Evolutionary conservation across 2,329 filamentous ascomycete species (phyloP), one percentile per base, ranked within the genome.

Genomic region (Fusarium succisae): DNA sequence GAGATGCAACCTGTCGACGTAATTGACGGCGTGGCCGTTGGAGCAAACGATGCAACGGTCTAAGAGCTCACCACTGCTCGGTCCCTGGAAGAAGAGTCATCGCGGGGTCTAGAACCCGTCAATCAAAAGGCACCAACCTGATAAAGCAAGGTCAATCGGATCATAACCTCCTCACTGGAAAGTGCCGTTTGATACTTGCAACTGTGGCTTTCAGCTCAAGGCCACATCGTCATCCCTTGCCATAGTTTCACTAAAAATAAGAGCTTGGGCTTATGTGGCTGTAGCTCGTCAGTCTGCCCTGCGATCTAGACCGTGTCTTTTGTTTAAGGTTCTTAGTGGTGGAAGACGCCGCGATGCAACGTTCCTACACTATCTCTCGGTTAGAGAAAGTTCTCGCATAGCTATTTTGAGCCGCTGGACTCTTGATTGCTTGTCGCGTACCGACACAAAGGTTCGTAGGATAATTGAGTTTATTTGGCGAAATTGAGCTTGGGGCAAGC

Each of bases 311-410:
- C 47, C 64, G 28, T 35, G 59, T 17, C 47, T 44, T 28, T 45
- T 62, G n/a, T 43, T 63, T 63, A 63, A 44, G 48, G 63, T 68
- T 69, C 20, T 62, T 20, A 45, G 50, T 35, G 48, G 32, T 65
- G 67, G 47, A 44, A 59, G 32, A 60, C 35, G 47, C 66, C 66
- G 66, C 17, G 41, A 70, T 70, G 67, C 67, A 70, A 70, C 67
- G 67, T 70, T 70, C n/a, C 67, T 37, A 48, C 59, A 35, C 51
- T 65, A 70, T 47, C 64, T 44, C 39, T 66, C 41, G 37, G n/a
- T 54, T 50, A 44, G 37, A 44, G 15, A 58, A 12, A 70, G 37
- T 38, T 43, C 37, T 70, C 37, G 59, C 60, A 38, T 70, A 41
- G 59, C 38, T 70, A 70, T 59, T 70, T 70, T 30, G 32, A 59